phyloP scores from a whole-genome alignment of 163 green algal species.

The Scenedesmus sp. region DNA sequence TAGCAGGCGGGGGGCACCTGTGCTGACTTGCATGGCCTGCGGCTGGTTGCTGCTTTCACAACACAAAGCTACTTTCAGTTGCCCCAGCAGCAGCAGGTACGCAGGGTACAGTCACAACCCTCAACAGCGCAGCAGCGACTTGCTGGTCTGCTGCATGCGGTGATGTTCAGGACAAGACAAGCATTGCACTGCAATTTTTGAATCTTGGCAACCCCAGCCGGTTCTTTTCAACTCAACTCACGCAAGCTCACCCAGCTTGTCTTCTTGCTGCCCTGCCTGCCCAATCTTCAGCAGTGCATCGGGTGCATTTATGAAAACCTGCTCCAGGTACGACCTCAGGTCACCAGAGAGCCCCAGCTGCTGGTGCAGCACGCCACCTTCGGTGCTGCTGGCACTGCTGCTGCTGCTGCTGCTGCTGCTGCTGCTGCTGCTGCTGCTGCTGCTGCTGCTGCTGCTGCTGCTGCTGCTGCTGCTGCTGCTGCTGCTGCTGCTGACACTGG shows the following conservation, averaged over 20 bases:
- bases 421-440: neutral
- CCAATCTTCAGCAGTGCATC: slow-evolving; percentile 9
- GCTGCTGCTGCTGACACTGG: neutral
- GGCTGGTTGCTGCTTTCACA: too few relatives aligned
- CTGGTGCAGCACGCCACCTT: neutral
- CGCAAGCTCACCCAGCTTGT: neutral
- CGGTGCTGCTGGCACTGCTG: neutral
- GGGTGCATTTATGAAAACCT: neutral
- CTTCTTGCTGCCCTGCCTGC: neutral
- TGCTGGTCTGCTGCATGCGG: too few relatives aligned
- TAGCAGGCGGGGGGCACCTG: neutral
- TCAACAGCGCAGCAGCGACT: too few relatives aligned
- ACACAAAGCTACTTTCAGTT: too few relatives aligned
- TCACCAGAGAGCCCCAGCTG: neutral
- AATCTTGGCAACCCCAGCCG: too few relatives aligned
- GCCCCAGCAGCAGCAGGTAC: too few relatives aligned
- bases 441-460: neutral
- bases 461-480: neutral
- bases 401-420: neutral
- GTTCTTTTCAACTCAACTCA: too few relatives aligned
- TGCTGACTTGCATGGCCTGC: too few relatives aligned
- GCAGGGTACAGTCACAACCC: too few relatives aligned
- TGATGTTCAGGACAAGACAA: too few relatives aligned
- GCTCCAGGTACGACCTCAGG: slow-evolving; percentile 11
- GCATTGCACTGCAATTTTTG: too few relatives aligned